Evolutionary conservation across 1,284 basidiomycete species (phyloP).

Genomic region (Termitomyces sp.): DNA sequence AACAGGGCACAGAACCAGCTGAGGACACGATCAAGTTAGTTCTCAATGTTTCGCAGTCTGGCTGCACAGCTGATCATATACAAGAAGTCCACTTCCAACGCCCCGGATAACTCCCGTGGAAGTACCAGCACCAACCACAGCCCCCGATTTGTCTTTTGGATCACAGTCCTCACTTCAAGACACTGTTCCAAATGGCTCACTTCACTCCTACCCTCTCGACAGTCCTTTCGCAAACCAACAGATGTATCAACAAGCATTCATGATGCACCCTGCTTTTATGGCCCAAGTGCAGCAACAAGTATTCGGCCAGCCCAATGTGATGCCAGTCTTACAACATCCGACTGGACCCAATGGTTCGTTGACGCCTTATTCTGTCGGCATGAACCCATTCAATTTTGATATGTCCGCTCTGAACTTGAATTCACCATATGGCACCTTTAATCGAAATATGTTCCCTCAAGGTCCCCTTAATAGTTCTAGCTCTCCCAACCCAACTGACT

Average conservation of each 20-base stretch:
- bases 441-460: conserved; percentile 8
- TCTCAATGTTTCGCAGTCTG: not conserved
- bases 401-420: conserved; percentile 4
- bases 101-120: conserved; percentile 54
- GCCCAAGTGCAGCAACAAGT: conserved; percentile 10
- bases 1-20: conserved; percentile 31
- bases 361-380: not conserved
- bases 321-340: conserved; percentile 4
- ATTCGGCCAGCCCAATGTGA: conserved; percentile 4
- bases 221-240: not conserved
- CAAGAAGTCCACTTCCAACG: conserved; percentile 52
- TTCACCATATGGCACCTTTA: not conserved
- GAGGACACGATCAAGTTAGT: conserved; percentile 23
- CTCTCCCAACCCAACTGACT: not conserved
- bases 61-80: conserved; percentile 19
- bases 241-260: conserved; percentile 8
- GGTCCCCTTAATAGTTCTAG: not conserved
- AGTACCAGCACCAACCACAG: not conserved
- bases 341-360: conserved; percentile 1
- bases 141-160: not conserved
- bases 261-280: conserved; percentile 6
- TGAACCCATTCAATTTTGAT: not conserved
- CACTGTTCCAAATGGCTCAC: not conserved
- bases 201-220: not conserved
- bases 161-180: not conserved